Base-by-base conservation (phyloP, 2,329 filamentous ascomycete genomes). In the Sphaerulina vaccinii region DNA sequence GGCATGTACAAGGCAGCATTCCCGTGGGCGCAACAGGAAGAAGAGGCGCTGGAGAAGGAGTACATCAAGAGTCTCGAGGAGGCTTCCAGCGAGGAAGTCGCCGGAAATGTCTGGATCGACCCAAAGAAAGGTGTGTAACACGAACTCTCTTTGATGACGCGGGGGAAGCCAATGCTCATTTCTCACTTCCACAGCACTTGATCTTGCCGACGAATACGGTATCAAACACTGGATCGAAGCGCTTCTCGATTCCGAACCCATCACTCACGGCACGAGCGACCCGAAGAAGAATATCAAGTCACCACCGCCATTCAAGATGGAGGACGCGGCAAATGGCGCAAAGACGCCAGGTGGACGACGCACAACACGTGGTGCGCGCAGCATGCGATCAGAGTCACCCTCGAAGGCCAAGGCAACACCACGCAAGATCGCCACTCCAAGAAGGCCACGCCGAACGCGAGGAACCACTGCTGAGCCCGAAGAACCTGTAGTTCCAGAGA, bases 101-200 rank as follows among this genome's bases (percentile, higher is more conserved):
- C 93, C 21, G 93, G 93, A 39, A 99, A 96, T 70, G 84, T 99
- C 46, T 99, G 93, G 93, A 91, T 97, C 44, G 84, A 90, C 40
- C 90, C 92, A 5, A 79, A 86, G 59, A 75, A 82, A 68, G 83
- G 83, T 86, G 54, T 27, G 58, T 58, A 21, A 19, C n/a, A 19
- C 33, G 38, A 37, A 13, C 21, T 3, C 15, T 22, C 16, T 32
- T n/a, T 38, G 23, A 27, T 18, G 8, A 21, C 33, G 23, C 19
- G 24, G 23, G 44, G 33, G 27, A 29, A 21, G 23, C 27, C 19
- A 16, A 19, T 37, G 37, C 36, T 53, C 39, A 38, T 53, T 41
- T 50, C n/a, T 52, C 45, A 29, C 29, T 54, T 38, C n/a, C 56
- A 73, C 83, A 82, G 93, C 93, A 29, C 80, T 99, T 38, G 75